These are phyloP conservation scores for Dioscorea alata DNA, from an alignment of 106 monocot species.

Conservation along the genomic window DNA sequence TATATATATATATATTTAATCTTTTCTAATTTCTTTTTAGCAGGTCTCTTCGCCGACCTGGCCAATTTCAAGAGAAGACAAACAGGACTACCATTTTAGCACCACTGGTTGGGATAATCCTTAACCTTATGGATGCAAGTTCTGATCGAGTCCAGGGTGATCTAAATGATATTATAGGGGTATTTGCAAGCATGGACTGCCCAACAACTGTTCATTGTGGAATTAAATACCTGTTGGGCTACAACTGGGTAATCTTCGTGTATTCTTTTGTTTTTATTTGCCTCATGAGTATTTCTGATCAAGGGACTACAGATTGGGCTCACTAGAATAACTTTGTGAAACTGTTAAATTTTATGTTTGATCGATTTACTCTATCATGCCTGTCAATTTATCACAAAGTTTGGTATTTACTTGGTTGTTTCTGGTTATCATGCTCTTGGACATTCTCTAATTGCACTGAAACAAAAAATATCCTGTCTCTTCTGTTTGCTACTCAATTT, in stretches of 20 bases:
- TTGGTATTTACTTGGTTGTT: too few relatives aligned
- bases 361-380: too few relatives aligned
- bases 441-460: too few relatives aligned
- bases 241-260: slow-evolving; percentile 75
- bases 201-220: slow-evolving; percentile 73
- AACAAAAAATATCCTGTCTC: too few relatives aligned
- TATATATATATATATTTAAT: too few relatives aligned
- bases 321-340: too few relatives aligned
- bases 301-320: too few relatives aligned
- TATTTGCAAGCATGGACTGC: slow-evolving; percentile 92
- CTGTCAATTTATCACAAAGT: too few relatives aligned
- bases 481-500: too few relatives aligned
- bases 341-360: too few relatives aligned
- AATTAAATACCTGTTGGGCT: slow-evolving; percentile 79
- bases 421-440: too few relatives aligned
- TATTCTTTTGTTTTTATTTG: background rate
- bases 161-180: slow-evolving; percentile 56
- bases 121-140: slow-evolving; percentile 67
- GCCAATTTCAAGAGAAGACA: slow-evolving; percentile 74
- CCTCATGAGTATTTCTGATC: too few relatives aligned
- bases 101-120: slow-evolving; percentile 88
- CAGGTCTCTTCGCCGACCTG: slow-evolving; percentile 68
- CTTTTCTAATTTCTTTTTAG: slow-evolving; percentile 2
- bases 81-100: slow-evolving; percentile 77
- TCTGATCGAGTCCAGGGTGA: slow-evolving; percentile 17